These are phyloP conservation scores for Pezicula rhizophila DNA, from an alignment of 2,329 filamentous ascomycete species.

Conservation along the genomic window DNA sequence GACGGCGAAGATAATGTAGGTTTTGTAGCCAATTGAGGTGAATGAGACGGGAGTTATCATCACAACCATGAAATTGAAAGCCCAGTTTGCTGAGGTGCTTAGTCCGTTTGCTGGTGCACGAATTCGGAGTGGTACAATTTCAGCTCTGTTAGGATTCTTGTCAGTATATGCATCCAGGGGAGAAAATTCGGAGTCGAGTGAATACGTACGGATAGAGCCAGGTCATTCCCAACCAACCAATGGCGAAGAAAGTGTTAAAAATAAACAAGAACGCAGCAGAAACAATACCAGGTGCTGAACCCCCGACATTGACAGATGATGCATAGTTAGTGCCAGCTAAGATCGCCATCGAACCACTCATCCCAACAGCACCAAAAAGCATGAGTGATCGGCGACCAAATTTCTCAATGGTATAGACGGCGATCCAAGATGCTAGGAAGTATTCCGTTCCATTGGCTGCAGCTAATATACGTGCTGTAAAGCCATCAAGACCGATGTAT, in stretches of 20 bases:
- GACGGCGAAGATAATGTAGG: conserved; percentile 60
- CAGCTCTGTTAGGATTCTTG: conserved; percentile 48
- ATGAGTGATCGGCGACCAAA: conserved; percentile 63
- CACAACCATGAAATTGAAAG: conserved; percentile 52
- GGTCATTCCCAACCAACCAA: conserved; percentile 46
- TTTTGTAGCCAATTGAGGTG: conserved; percentile 50
- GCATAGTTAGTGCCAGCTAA: conserved; percentile 30
- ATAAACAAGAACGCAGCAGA: conserved; percentile 35
- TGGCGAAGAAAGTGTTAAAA: conserved; percentile 47
- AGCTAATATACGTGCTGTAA: conserved; percentile 46
- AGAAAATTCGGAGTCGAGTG: conserved; percentile 21
- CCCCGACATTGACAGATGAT: conserved; percentile 34
- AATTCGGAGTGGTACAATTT: conserved; percentile 46
- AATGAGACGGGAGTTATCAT: conserved; percentile 30
- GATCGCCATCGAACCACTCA: conserved; percentile 59
- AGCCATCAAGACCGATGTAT: conserved; percentile 38
- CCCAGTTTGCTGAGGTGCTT: conserved; percentile 33
- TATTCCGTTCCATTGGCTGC: conserved; percentile 43
- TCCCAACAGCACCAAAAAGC: conserved; percentile 58
- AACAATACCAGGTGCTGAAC: conserved; percentile 23
- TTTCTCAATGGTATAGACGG: conserved; percentile 37
- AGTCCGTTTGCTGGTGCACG: conserved; percentile 53
- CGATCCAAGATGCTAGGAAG: conserved; percentile 30
- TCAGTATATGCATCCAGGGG: neutral
- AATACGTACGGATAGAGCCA: conserved; percentile 36